Conservation (phyloP, 139 green algal genomes). For the Zygnema circumcarinatum region DNA sequence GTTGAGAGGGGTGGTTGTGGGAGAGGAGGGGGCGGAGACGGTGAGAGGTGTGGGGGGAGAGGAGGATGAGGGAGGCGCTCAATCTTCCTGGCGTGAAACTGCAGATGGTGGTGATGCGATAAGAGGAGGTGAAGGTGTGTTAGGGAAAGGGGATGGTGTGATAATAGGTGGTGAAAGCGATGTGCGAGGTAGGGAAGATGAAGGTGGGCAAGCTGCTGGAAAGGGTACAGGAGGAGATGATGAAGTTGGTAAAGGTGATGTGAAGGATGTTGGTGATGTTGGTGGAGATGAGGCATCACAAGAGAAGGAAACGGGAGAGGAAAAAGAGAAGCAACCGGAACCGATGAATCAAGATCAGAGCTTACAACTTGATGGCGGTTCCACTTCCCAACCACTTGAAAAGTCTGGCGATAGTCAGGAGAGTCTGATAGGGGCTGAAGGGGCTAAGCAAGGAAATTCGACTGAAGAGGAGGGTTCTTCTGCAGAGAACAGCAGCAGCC, state of each 20-base stretch:
- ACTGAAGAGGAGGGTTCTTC: no score
- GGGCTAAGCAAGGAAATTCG: no score
- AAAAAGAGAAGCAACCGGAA: no score
- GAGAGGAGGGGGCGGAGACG: conserved; percentile 4
- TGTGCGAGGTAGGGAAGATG: no score
- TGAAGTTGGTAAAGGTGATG: conserved; percentile 7
- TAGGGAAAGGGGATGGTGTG: conserved; percentile 3
- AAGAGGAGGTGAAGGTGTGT: not conserved
- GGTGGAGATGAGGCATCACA: not conserved
- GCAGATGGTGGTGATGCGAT: not conserved
- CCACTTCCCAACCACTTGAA: no score
- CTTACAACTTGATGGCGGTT: no score
- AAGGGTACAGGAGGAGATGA: not conserved
- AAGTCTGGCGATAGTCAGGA: not conserved
- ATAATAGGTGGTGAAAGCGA: no score
- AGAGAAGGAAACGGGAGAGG: not conserved
- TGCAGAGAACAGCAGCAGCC: no score
- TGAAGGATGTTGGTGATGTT: not conserved
- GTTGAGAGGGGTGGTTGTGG: not conserved
- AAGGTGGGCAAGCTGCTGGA: no score
- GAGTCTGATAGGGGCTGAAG: no score
- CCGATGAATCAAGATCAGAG: no score
- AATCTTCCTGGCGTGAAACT: not conserved
- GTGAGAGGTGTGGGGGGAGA: not conserved
- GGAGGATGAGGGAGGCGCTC: conserved; percentile 9